Conservation (phyloP, 2,329 filamentous ascomycete genomes). For the Colletotrichum graminicola region DNA sequence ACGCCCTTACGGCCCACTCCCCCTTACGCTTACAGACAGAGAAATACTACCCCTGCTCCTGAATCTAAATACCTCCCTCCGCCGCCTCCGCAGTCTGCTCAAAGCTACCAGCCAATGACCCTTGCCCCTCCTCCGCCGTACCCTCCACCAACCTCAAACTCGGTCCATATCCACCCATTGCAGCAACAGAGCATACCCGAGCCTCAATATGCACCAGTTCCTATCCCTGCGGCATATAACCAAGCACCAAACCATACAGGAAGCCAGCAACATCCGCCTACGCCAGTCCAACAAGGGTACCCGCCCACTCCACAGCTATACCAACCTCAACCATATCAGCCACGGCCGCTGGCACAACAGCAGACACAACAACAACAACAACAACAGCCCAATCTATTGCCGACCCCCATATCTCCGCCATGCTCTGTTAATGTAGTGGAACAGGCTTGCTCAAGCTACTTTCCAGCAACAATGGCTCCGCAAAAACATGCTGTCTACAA, state of each 20-base stretch:
- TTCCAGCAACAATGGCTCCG: neutral
- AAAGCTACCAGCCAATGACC: neutral
- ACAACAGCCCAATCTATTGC: slow-evolving; percentile 1
- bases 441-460: slow-evolving; percentile 7
- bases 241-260: neutral
- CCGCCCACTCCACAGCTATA: neutral
- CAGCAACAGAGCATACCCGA: neutral
- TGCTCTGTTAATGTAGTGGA: neutral
- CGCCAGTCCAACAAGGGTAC: slow-evolving; percentile 21
- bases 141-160: neutral
- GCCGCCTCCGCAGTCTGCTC: neutral
- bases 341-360: neutral
- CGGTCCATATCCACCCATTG: neutral
- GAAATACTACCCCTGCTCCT: neutral
- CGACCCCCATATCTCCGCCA: slow-evolving; percentile 14
- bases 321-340: slow-evolving; percentile 1
- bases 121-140: slow-evolving; percentile 5
- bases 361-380: slow-evolving; percentile 24
- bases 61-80: neutral
- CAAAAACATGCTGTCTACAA: neutral
- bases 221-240: neutral
- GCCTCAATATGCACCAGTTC: neutral
- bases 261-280: neutral
- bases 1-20: neutral
- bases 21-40: neutral